A percentile compares a stretch with the other conserved stretches of the same genome.
Conservation (phyloP, 805 yeast genomes). For the Wickerhamomyces hampshirensis region DNA sequence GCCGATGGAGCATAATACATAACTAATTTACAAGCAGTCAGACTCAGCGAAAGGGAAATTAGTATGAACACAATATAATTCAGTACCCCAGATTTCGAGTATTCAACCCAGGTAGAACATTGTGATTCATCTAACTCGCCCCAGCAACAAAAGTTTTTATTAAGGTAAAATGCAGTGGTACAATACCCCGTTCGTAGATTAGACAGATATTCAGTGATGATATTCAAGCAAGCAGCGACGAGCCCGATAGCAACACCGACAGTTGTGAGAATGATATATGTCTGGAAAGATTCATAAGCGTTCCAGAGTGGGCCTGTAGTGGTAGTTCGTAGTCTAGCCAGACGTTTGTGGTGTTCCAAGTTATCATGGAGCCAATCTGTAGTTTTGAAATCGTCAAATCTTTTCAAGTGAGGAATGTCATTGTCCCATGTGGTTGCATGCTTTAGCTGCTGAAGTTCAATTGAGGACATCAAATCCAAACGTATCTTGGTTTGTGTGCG, state of each 20-base stretch:
- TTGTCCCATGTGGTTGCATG: slow-evolving; percentile 6
- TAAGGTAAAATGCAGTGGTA: slow-evolving; percentile 60
- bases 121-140: slow-evolving; percentile 39
- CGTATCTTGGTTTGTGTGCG: too few relatives aligned
- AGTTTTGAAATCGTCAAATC: slow-evolving; percentile 59
- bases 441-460: not conserved
- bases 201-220: slow-evolving; percentile 83
- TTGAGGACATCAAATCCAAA: not conserved
- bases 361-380: slow-evolving; percentile 70
- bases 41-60: slow-evolving; percentile 58
- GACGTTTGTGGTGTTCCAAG: slow-evolving; percentile 37
- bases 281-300: slow-evolving; percentile 19
- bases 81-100: slow-evolving; percentile 44
- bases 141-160: slow-evolving; percentile 79
- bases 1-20: slow-evolving; percentile 77
- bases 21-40: slow-evolving; percentile 64
- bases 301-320: slow-evolving; percentile 8
- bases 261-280: slow-evolving; percentile 67
- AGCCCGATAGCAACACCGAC: slow-evolving; percentile 78
- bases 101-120: slow-evolving; percentile 67
- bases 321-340: slow-evolving; percentile 1
- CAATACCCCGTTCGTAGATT: slow-evolving; percentile 80
- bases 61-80: slow-evolving; percentile 56
- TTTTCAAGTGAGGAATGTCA: slow-evolving; percentile 24
- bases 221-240: slow-evolving; percentile 77